A percentile compares a stretch with the other conserved stretches of the same genome.
These are phyloP conservation scores for Cladobotryum mycophilum DNA, from an alignment of 2,329 filamentous ascomycete genomes.

Conservation along the genomic window DNA sequence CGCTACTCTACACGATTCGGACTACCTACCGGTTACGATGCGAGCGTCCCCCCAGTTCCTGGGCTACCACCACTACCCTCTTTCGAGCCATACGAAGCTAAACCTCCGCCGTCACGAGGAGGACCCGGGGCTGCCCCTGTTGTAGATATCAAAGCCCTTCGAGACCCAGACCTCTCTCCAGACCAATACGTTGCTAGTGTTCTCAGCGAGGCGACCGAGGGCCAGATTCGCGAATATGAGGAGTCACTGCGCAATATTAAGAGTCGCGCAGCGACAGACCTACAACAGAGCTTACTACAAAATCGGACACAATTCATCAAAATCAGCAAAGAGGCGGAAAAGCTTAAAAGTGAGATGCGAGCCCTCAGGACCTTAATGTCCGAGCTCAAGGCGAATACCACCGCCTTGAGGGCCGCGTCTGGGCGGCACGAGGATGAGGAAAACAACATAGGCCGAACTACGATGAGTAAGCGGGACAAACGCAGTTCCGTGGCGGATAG, in stretches of 20 bases:
- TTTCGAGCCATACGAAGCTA: slow-evolving; percentile 51
- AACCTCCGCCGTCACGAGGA: slow-evolving; percentile 46
- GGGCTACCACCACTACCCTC: slow-evolving; percentile 45
- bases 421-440: slow-evolving; percentile 41
- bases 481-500: slow-evolving; percentile 78
- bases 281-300: slow-evolving; percentile 94
- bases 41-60: slow-evolving; percentile 67
- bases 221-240: slow-evolving; percentile 80
- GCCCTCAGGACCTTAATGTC: slow-evolving; percentile 85
- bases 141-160: slow-evolving; percentile 70
- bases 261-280: slow-evolving; percentile 68
- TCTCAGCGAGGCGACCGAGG: slow-evolving; percentile 78
- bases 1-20: slow-evolving; percentile 93
- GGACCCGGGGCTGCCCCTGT: slow-evolving; percentile 54
- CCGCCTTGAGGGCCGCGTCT: slow-evolving; percentile 56
- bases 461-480: slow-evolving; percentile 67
- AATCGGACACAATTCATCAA: slow-evolving; percentile 98
- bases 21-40: slow-evolving; percentile 61
- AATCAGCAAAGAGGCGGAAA: slow-evolving; percentile 98
- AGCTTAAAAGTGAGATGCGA: slow-evolving; percentile 93
- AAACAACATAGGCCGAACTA: slow-evolving; percentile 44
- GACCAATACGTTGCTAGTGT: slow-evolving; percentile 73
- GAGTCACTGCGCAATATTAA: slow-evolving; percentile 69
- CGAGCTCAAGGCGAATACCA: slow-evolving; percentile 76
- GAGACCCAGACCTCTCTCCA: slow-evolving; percentile 70